Percentiles rank a stretch among this genome's conserved stretches.
Conservation (phyloP, 2,329 filamentous ascomycete species). For the Elsinoe ampelina region DNA sequence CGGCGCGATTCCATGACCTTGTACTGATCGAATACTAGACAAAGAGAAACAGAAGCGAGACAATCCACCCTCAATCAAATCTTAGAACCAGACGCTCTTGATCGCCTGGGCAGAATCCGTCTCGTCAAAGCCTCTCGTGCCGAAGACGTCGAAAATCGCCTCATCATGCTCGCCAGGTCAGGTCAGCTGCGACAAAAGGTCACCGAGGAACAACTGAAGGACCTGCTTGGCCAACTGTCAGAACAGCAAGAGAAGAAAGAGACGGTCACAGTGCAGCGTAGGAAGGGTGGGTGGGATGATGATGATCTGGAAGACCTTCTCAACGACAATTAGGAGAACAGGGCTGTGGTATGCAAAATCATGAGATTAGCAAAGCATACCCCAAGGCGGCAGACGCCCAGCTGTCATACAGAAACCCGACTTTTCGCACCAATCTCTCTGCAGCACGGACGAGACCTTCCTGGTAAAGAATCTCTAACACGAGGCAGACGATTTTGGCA, state of each 20-base stretch:
- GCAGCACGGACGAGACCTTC: too few relatives aligned
- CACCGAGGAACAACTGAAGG: slow-evolving; percentile 87
- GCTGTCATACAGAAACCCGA: too few relatives aligned
- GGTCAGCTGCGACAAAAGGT: slow-evolving; percentile 84
- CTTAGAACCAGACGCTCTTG: slow-evolving; percentile 84
- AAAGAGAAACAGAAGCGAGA: slow-evolving; percentile 57
- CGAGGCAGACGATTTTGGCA: too few relatives aligned
- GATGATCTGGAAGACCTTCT: slow-evolving; percentile 65
- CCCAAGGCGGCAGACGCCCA: too few relatives aligned
- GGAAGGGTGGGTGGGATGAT: slow-evolving; percentile 78
- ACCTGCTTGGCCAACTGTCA: slow-evolving; percentile 73
- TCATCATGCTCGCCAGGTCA: slow-evolving; percentile 81
- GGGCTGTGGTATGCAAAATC: not conserved
- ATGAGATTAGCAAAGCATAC: not conserved
- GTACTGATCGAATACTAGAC: slow-evolving; percentile 18
- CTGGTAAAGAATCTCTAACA: too few relatives aligned
- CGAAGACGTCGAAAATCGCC: slow-evolving; percentile 78
- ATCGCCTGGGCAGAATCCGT: slow-evolving; percentile 86
- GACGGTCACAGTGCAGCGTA: slow-evolving; percentile 76
- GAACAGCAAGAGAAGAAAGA: slow-evolving; percentile 62
- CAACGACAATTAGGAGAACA: slow-evolving; percentile 33
- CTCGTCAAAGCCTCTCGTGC: slow-evolving; percentile 91
- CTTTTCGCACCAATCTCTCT: too few relatives aligned
- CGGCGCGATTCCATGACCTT: not conserved
- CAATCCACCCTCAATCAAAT: slow-evolving; percentile 78